Evolutionary conservation across 1,139 yeast species (phyloP), one percentile per base, ranked within the genome.

Genomic region (Chernovozyma aurita): DNA sequence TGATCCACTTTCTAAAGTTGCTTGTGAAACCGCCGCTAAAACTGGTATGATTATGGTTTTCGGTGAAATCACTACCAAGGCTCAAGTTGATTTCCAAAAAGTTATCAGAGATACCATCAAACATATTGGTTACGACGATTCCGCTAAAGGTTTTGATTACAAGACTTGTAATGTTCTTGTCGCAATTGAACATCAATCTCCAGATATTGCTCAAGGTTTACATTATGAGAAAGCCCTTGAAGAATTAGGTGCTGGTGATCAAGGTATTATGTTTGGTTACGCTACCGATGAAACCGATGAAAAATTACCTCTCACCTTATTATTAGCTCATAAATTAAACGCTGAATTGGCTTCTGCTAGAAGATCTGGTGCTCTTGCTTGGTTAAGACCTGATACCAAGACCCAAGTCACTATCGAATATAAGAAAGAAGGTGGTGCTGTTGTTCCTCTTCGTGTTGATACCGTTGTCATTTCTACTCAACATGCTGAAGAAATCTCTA

Each of bases 381-480:
- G 98, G 98, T 78, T 92, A 69, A 88, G 98, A 80, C 97, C 99
- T 47, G 99, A 92, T 71, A 92, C 98, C 70, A 92, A 92, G 83
- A 92, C 98, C 55, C 98, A 92, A 75, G 98, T 92, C 61, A 92
- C 99, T 47, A 85, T 92, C 54, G 97, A 92, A 74, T 92, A 92
- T 77, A 78, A 79, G 65, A 78, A 87, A 59, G 95, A 88, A 53
- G 79, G 82, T 58, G 98, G 98, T 66, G 95, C 97, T 53, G 94
- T 90, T 57, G 72, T 85, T 52, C 98, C 99, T 55, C 64, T 80
- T 57, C 85, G 98, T 72, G 97, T 92, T 50, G 98, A 94, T 76
- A 92, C 98, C 52, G 79, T 94, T 56, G 99, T 92, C 56, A 84
- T 94, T 54, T 90, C 97, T 45, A 86, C 97, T 50, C 98, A 92